A percentile compares a stretch with the other conserved stretches of the same genome.
These are phyloP conservation scores for Phaeophleospora eucalypticola DNA, from an alignment of 2,329 filamentous ascomycete species.

Conservation along the genomic window DNA sequence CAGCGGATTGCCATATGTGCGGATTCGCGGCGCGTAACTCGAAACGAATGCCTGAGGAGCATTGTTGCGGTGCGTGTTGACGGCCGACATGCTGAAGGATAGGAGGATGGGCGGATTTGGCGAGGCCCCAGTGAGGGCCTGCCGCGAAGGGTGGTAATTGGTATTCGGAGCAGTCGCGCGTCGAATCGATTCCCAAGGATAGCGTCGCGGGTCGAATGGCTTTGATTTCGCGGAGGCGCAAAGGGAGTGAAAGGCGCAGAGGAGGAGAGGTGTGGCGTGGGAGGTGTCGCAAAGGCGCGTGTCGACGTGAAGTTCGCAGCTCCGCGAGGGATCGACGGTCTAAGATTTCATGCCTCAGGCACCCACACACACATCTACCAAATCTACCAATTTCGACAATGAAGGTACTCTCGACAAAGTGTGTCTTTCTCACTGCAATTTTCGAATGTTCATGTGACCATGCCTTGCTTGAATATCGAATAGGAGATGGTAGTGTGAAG, in stretches of 20 bases:
- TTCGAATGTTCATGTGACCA: no score
- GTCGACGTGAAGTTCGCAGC: background rate
- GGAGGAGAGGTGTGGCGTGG: background rate
- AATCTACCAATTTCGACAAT: no score
- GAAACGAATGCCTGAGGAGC: conserved; percentile 84
- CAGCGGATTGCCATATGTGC: conserved; percentile 86
- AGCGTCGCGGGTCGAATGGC: no score
- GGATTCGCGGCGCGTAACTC: conserved; percentile 84
- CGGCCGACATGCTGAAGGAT: conserved; percentile 9
- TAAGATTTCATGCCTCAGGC: background rate
- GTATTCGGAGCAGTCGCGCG: background rate
- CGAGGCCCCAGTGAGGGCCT: conserved; percentile 11
- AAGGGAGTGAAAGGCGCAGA: background rate
- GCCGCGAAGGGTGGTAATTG: conserved; percentile 6
- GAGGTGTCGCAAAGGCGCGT: background rate
- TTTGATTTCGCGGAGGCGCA: background rate
- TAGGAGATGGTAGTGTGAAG: no score
- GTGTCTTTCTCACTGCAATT: no score
- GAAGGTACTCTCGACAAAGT: no score
- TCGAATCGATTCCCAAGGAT: no score
- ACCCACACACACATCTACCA: no score
- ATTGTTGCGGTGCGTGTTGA: conserved; percentile 38
- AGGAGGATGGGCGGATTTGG: conserved; percentile 2
- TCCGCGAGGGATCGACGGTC: background rate
- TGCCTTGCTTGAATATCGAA: no score